These are phyloP conservation scores for Pestalotiopsis sp. DNA, from an alignment of 2,329 filamentous ascomycete species.

Conservation along the genomic window DNA sequence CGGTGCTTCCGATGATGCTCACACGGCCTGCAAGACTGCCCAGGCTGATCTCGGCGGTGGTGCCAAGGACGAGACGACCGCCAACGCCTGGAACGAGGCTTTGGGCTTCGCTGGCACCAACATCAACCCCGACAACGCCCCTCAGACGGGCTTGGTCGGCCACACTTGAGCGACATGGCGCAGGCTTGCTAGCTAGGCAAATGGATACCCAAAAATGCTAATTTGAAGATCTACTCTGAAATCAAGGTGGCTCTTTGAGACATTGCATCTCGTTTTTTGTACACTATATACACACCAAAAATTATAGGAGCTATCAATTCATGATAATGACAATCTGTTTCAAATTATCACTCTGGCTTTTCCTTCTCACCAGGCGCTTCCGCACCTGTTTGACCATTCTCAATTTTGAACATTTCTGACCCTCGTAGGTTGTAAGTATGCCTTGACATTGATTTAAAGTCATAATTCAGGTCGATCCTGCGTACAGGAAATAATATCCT, in stretches of 20 bases:
- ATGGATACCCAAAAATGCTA: neutral
- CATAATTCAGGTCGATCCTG: too few species aligned
- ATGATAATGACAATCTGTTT: slow-evolving; percentile 52
- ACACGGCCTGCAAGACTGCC: slow-evolving; percentile 53
- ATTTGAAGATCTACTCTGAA: neutral
- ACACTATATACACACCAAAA: slow-evolving; percentile 2
- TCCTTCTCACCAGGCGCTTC: slow-evolving; percentile 68
- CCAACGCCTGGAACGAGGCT: slow-evolving; percentile 42
- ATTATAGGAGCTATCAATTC: neutral
- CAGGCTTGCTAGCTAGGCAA: neutral
- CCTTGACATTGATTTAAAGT: too few species aligned
- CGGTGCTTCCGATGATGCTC: slow-evolving; percentile 61
- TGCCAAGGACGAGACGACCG: slow-evolving; percentile 38
- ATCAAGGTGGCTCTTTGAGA: neutral
- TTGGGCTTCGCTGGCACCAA: slow-evolving; percentile 41
- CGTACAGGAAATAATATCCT: too few species aligned
- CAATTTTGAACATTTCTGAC: too few species aligned
- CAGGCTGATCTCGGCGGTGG: slow-evolving; percentile 40
- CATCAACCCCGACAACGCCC: slow-evolving; percentile 41
- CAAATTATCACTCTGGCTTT: slow-evolving; percentile 72
- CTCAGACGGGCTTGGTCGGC: slow-evolving; percentile 37
- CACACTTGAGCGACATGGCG: slow-evolving; percentile 30
- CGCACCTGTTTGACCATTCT: slow-evolving; percentile 2
- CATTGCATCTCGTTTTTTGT: slow-evolving; percentile 1
- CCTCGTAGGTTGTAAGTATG: too few species aligned